A percentile compares a stretch with the other conserved stretches of the same genome.
phyloP scores from a whole-genome alignment of 2,329 filamentous ascomycete species.

The Nannizzia gypsea region DNA sequence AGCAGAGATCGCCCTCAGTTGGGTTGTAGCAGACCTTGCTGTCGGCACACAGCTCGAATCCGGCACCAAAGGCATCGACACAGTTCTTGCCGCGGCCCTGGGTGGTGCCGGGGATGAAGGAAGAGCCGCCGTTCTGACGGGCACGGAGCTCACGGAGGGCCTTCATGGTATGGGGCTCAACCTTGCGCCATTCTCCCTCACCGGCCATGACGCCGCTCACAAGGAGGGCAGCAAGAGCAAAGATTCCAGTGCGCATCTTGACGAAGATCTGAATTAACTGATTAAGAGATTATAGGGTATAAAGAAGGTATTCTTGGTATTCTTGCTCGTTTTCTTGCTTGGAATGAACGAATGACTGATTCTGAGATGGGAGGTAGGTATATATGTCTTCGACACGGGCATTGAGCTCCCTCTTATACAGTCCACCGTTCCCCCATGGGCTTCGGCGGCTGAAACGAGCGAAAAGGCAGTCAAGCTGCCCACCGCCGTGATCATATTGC shows the following conservation, averaged over 20 bases:
- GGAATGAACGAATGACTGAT: not conserved
- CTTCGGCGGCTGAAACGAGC: not conserved
- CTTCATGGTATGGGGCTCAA: not conserved
- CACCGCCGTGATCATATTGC: not conserved
- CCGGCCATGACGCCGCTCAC: constrained; percentile 4
- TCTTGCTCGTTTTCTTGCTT: not conserved
- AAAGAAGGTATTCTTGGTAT: not conserved
- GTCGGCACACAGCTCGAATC: constrained; percentile 12
- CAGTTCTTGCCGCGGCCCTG: constrained; percentile 9
- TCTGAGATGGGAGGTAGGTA: not conserved
- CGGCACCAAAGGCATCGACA: constrained; percentile 13
- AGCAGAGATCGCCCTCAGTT: constrained; percentile 16
- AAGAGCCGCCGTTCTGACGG: constrained; percentile 4
- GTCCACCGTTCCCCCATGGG: not conserved
- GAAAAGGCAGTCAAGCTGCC: not conserved
- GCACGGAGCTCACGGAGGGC: not conserved
- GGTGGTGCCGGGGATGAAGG: constrained; percentile 10
- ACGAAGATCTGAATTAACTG: not conserved
- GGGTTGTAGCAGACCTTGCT: constrained; percentile 14
- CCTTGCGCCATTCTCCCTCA: constrained; percentile 6
- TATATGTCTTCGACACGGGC: not conserved
- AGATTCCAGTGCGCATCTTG: constrained; percentile 7
- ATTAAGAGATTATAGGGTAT: not conserved
- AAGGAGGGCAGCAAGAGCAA: constrained; percentile 7
- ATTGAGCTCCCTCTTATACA: not conserved